These are phyloP conservation scores for Hepatocystis sp. DNA, from an alignment of 169 alveolate species.

Conservation along the genomic window DNA sequence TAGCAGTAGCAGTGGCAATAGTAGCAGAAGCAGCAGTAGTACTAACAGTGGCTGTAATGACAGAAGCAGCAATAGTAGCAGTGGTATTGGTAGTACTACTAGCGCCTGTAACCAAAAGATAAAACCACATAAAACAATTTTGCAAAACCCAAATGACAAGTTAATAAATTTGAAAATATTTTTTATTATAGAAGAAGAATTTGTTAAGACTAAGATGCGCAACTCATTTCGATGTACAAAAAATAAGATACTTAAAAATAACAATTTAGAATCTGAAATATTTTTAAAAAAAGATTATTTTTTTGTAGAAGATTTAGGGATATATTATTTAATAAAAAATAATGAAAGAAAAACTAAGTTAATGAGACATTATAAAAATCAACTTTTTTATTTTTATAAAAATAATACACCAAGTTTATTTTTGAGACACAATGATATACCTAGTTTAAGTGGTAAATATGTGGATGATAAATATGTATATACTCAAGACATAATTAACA, in stretches of 20 bases:
- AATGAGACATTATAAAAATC: slow-evolving; percentile 16
- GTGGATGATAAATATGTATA: slow-evolving; percentile 3
- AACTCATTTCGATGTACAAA: slow-evolving; percentile 17
- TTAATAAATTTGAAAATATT: too few species aligned
- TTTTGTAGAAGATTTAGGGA: slow-evolving; percentile 60
- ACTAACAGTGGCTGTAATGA: neutral
- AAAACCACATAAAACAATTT: too few species aligned
- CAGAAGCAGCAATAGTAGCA: neutral
- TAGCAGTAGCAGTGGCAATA: neutral
- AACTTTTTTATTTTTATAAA: slow-evolving; percentile 21
- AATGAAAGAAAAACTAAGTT: slow-evolving; percentile 16
- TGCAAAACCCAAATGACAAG: too few species aligned
- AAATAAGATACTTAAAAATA: slow-evolving; percentile 6
- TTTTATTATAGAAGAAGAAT: slow-evolving; percentile 75
- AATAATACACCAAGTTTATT: slow-evolving; percentile 24
- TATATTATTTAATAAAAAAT: slow-evolving; percentile 59
- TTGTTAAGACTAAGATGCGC: slow-evolving; percentile 71
- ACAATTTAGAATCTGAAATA: slow-evolving; percentile 21
- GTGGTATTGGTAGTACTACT: too few species aligned
- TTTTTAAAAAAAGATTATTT: slow-evolving; percentile 49
- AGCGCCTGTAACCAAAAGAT: too few species aligned
- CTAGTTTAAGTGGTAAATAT: slow-evolving; percentile 5
- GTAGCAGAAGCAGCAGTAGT: neutral
- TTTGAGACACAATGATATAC: slow-evolving; percentile 25
- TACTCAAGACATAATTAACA: slow-evolving; percentile 36